Evolutionary conservation across 768 basidiomycete genomes (phyloP), one percentile per base, ranked within the genome.

Genomic region (Rubroboletus satanas): DNA sequence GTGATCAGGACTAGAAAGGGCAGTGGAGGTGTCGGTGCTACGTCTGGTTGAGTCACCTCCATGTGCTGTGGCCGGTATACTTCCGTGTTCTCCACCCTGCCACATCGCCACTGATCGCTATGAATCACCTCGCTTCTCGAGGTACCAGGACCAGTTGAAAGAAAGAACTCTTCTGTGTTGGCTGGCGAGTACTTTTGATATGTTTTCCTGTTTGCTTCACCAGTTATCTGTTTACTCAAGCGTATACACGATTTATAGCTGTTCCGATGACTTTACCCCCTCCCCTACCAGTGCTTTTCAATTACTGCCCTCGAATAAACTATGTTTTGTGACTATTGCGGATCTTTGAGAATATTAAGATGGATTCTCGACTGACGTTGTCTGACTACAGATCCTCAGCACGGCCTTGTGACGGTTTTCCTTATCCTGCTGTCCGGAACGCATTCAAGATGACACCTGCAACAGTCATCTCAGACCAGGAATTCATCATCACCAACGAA

Each of bases 1-100:
- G 90, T 93, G 44, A 77, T 84, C 50, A 77, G 85, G 65, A 87
- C 85, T 31, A 76, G 88, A 60, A 89, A 87, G 66, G 73, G 66
- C 17, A 75, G 71, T 56, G 61, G 60, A 43, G 66, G 65, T n/a
- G 42, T n/a, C 1, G 57, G 59, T 8, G 21, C 35, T 21, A 33
- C 38, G 50, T 65, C 60, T 33, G 62, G 66, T 62, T 69, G 58
- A 68, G 42, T 50, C 45, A 51, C 21, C 18, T 23, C 18, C 41
- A 49, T 42, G 28, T 51, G n/a, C 38, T 38, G 51, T 57, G 57
- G 38, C 49, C 43, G 53, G 68, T 69, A 63, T 66, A 45, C 44
- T 56, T 59, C 55, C 35, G 43, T 39, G 29, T 49, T 66, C 45
- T 68, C 54, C 32, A 39, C 35, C 39, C 49, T 52, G 31, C 32